Evolutionary conservation across 1,139 yeast genomes (phyloP).

Genomic region (Yamadazyma taylorii): DNA sequence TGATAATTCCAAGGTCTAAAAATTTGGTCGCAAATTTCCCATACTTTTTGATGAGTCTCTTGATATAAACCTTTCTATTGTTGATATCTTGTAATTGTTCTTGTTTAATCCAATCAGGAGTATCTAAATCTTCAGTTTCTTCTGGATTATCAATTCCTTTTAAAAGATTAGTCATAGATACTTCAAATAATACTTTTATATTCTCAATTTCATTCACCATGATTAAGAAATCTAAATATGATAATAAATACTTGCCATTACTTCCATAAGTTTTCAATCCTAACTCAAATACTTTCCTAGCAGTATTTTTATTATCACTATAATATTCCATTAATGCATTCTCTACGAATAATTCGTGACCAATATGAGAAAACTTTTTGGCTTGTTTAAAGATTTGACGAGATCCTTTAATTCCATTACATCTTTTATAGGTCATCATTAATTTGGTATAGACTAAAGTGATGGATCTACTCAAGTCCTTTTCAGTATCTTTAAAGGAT

Average conservation of each 20-base stretch:
- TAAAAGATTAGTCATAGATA: constrained; percentile 38
- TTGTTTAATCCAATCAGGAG: constrained; percentile 23
- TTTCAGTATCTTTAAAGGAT: constrained; percentile 20
- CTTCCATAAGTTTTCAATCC: constrained; percentile 65
- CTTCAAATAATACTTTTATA: constrained; percentile 80
- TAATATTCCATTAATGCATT: constrained; percentile 83
- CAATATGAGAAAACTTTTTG: constrained; percentile 49
- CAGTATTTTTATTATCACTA: constrained; percentile 63
- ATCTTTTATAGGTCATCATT: constrained; percentile 61
- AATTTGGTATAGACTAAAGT: constrained; percentile 55
- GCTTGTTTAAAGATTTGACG: constrained; percentile 65
- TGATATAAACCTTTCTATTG: constrained; percentile 26
- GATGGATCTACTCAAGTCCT: constrained; percentile 34
- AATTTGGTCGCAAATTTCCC: constrained; percentile 40
- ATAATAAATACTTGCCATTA: constrained; percentile 62
- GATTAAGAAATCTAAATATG: constrained; percentile 73
- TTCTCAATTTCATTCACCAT: constrained; percentile 74
- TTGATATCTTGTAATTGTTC: constrained; percentile 25
- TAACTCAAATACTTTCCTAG: constrained; percentile 75
- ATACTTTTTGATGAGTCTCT: constrained; percentile 22
- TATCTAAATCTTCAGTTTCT: constrained; percentile 20
- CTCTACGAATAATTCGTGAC: constrained; percentile 77
- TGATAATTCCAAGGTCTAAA: constrained; percentile 69
- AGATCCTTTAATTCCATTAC: constrained; percentile 71
- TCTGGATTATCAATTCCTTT: constrained; percentile 34